Percentiles rank a stretch among this genome's conserved stretches.
Evolutionary conservation across 345 rosid species (phyloP).

Genomic region (Syzygium grande): DNA sequence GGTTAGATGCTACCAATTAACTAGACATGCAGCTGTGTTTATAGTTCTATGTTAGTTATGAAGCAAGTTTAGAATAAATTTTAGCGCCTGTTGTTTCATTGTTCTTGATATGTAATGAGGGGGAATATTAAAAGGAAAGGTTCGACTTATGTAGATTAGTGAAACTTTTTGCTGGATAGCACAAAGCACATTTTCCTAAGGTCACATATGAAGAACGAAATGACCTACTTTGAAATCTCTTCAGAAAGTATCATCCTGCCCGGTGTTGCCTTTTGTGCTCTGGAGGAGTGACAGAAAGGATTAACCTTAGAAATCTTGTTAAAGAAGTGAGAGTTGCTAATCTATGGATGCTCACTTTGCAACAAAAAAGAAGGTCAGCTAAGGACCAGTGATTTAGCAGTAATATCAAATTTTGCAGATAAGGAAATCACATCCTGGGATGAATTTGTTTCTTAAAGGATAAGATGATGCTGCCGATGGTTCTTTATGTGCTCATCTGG

Average conservation of each 20-base stretch:
- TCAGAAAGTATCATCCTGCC: not conserved
- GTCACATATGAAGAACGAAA: not conserved
- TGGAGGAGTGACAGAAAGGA: not conserved
- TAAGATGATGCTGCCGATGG: not conserved
- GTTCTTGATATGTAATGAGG: not conserved
- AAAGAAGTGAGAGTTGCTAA: not conserved
- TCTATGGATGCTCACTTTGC: not conserved
- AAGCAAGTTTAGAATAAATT: not conserved
- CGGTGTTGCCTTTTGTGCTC: not conserved
- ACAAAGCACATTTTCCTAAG: not conserved
- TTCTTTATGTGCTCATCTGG: not conserved
- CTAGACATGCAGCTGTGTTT: not conserved
- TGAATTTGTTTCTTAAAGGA: not conserved
- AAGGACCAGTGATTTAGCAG: not conserved
- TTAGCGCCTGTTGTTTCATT: not conserved
- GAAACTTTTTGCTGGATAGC: not conserved
- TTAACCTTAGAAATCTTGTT: not conserved
- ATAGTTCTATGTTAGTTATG: not conserved
- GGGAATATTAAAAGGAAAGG: not conserved
- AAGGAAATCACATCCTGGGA: not conserved
- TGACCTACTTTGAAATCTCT: not conserved
- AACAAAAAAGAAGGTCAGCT: not conserved
- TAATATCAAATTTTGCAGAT: not conserved
- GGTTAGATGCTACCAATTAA: not conserved
- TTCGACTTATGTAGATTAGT: not conserved